phyloP scores from a whole-genome alignment of 805 yeast species.

The Wickerhamiella hasegawae region DNA sequence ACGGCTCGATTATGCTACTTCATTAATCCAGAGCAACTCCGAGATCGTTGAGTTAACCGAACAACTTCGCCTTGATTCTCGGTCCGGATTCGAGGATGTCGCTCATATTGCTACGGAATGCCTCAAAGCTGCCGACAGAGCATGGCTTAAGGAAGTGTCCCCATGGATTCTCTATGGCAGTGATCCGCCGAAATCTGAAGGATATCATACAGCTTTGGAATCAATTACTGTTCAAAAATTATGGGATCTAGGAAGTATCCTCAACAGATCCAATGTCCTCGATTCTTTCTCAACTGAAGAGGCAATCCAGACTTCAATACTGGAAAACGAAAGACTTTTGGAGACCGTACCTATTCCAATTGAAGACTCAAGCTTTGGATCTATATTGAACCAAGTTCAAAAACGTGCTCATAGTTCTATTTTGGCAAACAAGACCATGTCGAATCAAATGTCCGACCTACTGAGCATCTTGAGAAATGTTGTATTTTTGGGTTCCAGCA shows the following conservation, averaged over 20 bases:
- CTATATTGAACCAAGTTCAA: not conserved
- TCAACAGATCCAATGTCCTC: not conserved
- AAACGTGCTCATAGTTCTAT: not conserved
- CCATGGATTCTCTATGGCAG: not conserved
- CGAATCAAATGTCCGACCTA: slow-evolving; percentile 1
- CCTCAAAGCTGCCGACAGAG: not conserved
- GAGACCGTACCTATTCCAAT: not conserved
- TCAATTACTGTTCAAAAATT: not conserved
- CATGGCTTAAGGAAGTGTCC: not conserved
- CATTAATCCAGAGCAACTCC: not conserved
- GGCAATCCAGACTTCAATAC: not conserved
- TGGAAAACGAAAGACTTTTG: not conserved
- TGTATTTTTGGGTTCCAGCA: slow-evolving; percentile 8
- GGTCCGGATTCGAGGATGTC: not conserved
- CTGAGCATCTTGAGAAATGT: slow-evolving; percentile 4
- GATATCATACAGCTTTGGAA: not conserved
- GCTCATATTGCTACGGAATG: not conserved
- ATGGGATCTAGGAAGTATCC: not conserved
- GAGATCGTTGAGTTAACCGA: not conserved
- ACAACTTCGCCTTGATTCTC: not conserved
- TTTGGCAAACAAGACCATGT: not conserved
- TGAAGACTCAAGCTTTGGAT: not conserved
- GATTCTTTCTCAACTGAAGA: not conserved
- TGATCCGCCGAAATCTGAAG: not conserved
- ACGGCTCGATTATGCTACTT: not conserved